Evolutionary conservation across 2,329 filamentous ascomycete genomes (phyloP).

Genomic region (Didymellaceae sp.): DNA sequence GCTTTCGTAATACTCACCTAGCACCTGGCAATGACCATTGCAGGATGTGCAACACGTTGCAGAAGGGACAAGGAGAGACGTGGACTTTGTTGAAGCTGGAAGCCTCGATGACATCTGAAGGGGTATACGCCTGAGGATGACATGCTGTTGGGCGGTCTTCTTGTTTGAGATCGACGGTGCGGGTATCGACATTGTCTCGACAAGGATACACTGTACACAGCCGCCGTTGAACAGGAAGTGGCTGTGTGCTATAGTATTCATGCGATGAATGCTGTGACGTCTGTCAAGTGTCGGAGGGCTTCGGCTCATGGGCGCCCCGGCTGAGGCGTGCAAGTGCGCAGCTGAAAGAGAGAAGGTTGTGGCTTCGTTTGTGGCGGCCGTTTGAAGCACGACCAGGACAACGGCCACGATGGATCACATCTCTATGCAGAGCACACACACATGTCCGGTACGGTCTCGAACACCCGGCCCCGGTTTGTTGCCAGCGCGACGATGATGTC

Average conservation of each 20-base stretch:
- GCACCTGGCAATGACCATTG: background rate
- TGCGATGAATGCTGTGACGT: conserved; percentile 8
- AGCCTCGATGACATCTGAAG: no score
- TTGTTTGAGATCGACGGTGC: background rate
- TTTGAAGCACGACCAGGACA: conserved; percentile 12
- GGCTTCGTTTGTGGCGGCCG: conserved; percentile 18
- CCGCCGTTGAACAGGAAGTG: conserved; percentile 2
- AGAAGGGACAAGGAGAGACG: no score
- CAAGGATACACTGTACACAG: background rate
- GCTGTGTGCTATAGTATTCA: conserved; percentile 13
- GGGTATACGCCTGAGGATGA: no score
- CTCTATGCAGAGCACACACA: no score
- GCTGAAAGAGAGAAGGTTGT: conserved; percentile 15
- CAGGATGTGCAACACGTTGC: background rate
- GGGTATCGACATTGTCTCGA: conserved; percentile 1
- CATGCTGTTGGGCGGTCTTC: no score
- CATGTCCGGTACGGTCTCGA: conserved; percentile 11
- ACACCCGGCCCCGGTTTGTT: conserved; percentile 8
- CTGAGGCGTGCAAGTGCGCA: conserved; percentile 6
- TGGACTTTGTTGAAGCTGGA: no score
- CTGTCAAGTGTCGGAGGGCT: conserved; percentile 10
- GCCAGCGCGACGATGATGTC: conserved; percentile 12
- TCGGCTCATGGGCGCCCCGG: conserved; percentile 5
- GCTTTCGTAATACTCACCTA: background rate
- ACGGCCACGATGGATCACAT: conserved; percentile 3